Evolutionary conservation across 208 protist species (phyloP).

Genomic region (Crithidia thermophila): DNA sequence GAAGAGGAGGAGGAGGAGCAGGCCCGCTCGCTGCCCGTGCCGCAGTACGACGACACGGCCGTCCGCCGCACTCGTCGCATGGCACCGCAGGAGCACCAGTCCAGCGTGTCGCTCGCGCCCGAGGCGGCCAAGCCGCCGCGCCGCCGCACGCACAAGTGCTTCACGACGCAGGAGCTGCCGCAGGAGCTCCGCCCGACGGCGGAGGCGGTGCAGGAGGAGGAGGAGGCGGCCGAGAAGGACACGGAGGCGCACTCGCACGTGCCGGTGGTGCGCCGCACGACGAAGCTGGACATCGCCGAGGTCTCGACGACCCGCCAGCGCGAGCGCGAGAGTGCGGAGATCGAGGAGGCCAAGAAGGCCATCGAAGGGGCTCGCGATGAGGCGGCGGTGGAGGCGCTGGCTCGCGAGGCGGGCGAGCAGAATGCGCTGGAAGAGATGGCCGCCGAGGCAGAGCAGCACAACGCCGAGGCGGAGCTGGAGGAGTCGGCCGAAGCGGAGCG

Average conservation of each 20-base stretch:
- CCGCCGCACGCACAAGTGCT: constrained; percentile 29
- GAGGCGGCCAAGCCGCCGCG: constrained; percentile 2
- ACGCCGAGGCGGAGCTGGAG: background rate
- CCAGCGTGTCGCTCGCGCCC: background rate
- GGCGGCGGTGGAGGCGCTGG: background rate
- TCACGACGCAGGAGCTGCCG: constrained; percentile 27
- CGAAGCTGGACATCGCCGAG: constrained; percentile 13
- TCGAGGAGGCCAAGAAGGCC: constrained; percentile 1
- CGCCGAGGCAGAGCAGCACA: background rate
- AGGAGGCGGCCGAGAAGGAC: constrained; percentile 3
- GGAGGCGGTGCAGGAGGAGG: background rate
- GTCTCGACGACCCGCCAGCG: constrained; percentile 6
- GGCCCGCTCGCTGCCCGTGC: constrained; percentile 9
- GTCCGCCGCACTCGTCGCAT: constrained; percentile 1
- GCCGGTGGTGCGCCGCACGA: constrained; percentile 10
- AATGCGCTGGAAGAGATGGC: constrained; percentile 8
- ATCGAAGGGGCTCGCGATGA: background rate
- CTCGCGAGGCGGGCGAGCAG: constrained; percentile 3
- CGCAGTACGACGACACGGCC: constrained; percentile 16
- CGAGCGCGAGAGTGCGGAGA: background rate
- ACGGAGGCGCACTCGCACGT: constrained; percentile 17
- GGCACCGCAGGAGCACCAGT: background rate
- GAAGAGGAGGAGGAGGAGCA: background rate
- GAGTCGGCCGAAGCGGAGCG: constrained; percentile 5
- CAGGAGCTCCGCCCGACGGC: constrained; percentile 18